phyloP scores from a whole-genome alignment of 305 asterid species.

The Caryopteris hybrid region DNA sequence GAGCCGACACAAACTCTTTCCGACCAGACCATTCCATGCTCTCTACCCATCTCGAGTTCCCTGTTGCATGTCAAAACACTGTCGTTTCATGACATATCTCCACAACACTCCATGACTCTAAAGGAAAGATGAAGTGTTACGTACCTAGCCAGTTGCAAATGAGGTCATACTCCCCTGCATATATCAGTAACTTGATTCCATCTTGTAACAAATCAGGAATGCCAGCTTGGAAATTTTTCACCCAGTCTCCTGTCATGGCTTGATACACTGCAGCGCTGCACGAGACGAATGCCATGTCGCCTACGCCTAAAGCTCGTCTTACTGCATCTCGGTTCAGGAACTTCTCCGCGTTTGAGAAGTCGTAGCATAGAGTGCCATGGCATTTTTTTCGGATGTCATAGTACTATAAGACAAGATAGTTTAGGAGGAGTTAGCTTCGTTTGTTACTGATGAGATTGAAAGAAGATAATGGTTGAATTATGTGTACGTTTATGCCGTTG shows the following conservation, averaged over 20 bases:
- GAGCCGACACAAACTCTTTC: constrained; percentile 26
- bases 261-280: constrained; percentile 36
- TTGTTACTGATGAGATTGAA: too few relatives aligned
- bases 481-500: constrained; percentile 30
- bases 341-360: constrained; percentile 44
- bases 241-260: constrained; percentile 35
- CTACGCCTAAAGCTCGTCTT: constrained; percentile 44
- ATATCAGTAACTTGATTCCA: constrained; percentile 45
- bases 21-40: constrained; percentile 58
- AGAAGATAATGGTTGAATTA: neutral
- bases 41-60: constrained; percentile 61
- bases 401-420: constrained; percentile 21
- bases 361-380: constrained; percentile 47
- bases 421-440: too few relatives aligned
- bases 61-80: constrained; percentile 21
- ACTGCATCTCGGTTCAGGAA: constrained; percentile 37
- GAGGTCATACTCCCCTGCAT: constrained; percentile 66
- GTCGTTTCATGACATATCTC: too few relatives aligned
- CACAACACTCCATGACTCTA: too few relatives aligned
- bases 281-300: constrained; percentile 37
- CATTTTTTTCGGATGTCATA: constrained; percentile 51
- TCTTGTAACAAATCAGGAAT: constrained; percentile 50
- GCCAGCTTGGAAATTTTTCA: constrained; percentile 41
- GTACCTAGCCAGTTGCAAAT: constrained; percentile 66
- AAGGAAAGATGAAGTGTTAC: neutral